Evolutionary conservation across 768 basidiomycete species (phyloP).

Genomic region (Rubroboletus satanas): DNA sequence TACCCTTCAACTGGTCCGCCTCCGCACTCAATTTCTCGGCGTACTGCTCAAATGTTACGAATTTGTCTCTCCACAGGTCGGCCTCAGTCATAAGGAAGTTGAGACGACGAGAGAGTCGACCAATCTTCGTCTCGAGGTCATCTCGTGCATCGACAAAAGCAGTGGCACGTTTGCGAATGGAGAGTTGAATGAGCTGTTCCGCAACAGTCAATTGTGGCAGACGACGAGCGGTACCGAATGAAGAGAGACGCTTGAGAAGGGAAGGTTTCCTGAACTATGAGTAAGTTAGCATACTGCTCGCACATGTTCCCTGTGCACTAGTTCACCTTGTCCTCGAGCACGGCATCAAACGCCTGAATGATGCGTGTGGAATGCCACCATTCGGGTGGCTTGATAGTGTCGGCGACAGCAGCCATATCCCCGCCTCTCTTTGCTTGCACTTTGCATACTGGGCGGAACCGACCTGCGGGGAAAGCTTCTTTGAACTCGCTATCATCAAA

Average conservation of each 20-base stretch:
- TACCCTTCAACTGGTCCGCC: conserved; percentile 76
- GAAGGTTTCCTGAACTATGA: conserved; percentile 85
- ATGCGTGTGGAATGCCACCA: conserved; percentile 95
- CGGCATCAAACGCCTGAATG: conserved; percentile 84
- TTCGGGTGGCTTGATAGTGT: conserved; percentile 83
- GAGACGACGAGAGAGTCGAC: conserved; percentile 75
- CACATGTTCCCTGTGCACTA: background rate
- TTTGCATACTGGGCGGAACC: conserved; percentile 88
- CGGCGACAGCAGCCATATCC: conserved; percentile 77
- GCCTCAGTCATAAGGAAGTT: conserved; percentile 92
- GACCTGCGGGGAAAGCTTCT: conserved; percentile 89
- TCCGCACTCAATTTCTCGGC: conserved; percentile 87
- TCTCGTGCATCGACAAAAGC: conserved; percentile 93
- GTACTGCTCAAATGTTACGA: conserved; percentile 90
- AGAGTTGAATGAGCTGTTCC: conserved; percentile 81
- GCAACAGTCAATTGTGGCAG: conserved; percentile 71
- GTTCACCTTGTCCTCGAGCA: conserved; percentile 77
- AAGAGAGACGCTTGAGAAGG: conserved; percentile 77
- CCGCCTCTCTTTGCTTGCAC: conserved; percentile 82
- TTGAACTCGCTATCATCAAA: conserved; percentile 74
- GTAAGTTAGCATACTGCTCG: conserved; percentile 2
- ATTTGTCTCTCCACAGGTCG: conserved; percentile 90
- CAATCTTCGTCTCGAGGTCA: conserved; percentile 92
- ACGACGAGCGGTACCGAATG: conserved; percentile 65
- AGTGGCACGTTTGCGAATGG: conserved; percentile 90